phyloP scores from a whole-genome alignment of 2,329 filamentous ascomycete species.

The Microsporum ferrugineum region DNA sequence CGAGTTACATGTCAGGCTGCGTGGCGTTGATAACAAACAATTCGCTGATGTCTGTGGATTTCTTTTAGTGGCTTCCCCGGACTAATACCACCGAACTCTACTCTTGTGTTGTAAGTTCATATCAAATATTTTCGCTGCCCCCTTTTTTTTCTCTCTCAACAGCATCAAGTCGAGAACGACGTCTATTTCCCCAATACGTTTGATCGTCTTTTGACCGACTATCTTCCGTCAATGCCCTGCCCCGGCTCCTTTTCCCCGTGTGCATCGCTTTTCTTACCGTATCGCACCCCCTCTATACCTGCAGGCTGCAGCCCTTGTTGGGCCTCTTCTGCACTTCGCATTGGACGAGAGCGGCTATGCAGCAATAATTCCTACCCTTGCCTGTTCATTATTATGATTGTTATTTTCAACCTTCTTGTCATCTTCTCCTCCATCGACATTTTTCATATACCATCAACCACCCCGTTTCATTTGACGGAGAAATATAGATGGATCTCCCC shows the following conservation, averaged over 20 bases:
- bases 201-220: neutral
- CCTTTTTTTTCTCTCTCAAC: neutral
- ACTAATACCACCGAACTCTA: constrained; percentile 62
- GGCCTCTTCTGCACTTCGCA: neutral
- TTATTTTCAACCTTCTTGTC: constrained; percentile 4
- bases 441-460: neutral
- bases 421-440: neutral
- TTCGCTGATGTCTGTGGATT: constrained; percentile 16
- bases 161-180: neutral
- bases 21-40: neutral
- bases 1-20: neutral
- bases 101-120: constrained; percentile 66
- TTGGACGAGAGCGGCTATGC: neutral
- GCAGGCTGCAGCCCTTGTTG: neutral
- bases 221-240: neutral
- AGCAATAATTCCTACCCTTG: neutral
- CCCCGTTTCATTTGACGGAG: neutral
- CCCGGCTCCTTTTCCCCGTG: neutral
- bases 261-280: constrained; percentile 4
- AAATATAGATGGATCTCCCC: neutral
- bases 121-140: neutral
- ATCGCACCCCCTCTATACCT: neutral
- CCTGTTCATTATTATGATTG: neutral
- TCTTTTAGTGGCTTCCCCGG: constrained; percentile 59
- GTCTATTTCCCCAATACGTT: neutral